Conservation (phyloP, 2,329 filamentous ascomycete species). For the Aspergillus sp. region DNA sequence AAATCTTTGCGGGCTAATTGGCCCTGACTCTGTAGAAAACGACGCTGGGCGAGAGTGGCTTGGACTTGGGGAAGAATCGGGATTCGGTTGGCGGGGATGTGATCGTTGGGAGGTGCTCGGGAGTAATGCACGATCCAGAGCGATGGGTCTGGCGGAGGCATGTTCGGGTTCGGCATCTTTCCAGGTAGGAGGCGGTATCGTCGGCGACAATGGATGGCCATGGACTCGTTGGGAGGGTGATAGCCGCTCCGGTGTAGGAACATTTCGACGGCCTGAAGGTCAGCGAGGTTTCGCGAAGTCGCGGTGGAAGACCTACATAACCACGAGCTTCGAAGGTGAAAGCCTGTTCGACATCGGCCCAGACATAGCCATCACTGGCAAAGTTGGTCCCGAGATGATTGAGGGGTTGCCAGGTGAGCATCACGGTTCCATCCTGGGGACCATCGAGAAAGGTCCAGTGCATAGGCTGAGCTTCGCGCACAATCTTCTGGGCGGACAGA, state of each 20-base stretch:
- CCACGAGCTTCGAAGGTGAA: constrained; percentile 71
- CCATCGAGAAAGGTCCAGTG: constrained; percentile 89
- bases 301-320: constrained; percentile 51
- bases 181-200: constrained; percentile 80
- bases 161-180: constrained; percentile 66
- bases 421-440: constrained; percentile 75
- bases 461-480: constrained; percentile 80
- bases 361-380: constrained; percentile 88
- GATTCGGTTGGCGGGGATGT: constrained; percentile 64
- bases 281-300: too few relatives aligned
- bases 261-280: constrained; percentile 75
- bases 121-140: constrained; percentile 93
- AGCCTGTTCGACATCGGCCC: constrained; percentile 76
- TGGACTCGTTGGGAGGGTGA: constrained; percentile 66
- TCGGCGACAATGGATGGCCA: constrained; percentile 73
- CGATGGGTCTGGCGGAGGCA: constrained; percentile 70
- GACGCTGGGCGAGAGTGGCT: constrained; percentile 46
- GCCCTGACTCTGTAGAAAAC: constrained; percentile 67
- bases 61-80: constrained; percentile 41
- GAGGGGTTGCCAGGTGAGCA: constrained; percentile 85
- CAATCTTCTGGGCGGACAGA: constrained; percentile 77
- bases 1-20: constrained; percentile 89
- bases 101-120: constrained; percentile 69
- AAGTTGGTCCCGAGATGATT: constrained; percentile 69
- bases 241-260: constrained; percentile 80